Conservation (phyloP, 1,284 basidiomycete genomes). For the Baeospora myosura region DNA sequence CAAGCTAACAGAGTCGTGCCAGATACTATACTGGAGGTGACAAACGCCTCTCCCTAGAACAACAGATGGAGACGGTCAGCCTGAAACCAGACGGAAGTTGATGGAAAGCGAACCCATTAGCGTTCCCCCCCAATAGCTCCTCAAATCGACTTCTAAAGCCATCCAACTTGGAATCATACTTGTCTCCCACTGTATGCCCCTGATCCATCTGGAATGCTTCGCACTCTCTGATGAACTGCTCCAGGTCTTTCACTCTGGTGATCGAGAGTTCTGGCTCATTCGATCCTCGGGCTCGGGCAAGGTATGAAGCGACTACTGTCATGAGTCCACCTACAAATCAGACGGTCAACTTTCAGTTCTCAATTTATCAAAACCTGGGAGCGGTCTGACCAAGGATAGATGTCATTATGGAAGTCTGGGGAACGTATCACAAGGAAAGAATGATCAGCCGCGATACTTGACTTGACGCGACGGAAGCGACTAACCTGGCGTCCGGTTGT, state of each 20-base stretch:
- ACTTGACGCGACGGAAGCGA: too few species aligned
- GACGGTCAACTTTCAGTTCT: slow-evolving; percentile 19
- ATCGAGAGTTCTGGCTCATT: slow-evolving; percentile 58
- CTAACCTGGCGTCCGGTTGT: slow-evolving; percentile 26
- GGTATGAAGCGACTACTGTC: slow-evolving; percentile 61
- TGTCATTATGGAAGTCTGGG: slow-evolving; percentile 30
- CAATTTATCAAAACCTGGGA: neutral
- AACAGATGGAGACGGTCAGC: neutral
- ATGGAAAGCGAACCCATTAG: slow-evolving; percentile 13
- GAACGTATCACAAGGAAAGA: slow-evolving; percentile 1
- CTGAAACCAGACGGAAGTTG: neutral
- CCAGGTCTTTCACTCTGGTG: slow-evolving; percentile 47
- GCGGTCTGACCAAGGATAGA: slow-evolving; percentile 29
- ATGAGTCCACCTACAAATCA: slow-evolving; percentile 43
- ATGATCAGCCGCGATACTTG: neutral
- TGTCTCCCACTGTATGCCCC: slow-evolving; percentile 29
- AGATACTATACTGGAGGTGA: slow-evolving; percentile 10
- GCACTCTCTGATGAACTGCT: slow-evolving; percentile 56
- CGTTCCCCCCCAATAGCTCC: slow-evolving; percentile 29
- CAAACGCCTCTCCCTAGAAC: slow-evolving; percentile 7
- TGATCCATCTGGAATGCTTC: slow-evolving; percentile 50
- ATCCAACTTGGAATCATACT: slow-evolving; percentile 19
- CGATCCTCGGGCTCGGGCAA: slow-evolving; percentile 59
- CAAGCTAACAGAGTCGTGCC: too few species aligned
- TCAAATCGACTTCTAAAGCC: slow-evolving; percentile 25